phyloP scores from a whole-genome alignment of 805 yeast genomes.

The Candida taoyuanica region DNA sequence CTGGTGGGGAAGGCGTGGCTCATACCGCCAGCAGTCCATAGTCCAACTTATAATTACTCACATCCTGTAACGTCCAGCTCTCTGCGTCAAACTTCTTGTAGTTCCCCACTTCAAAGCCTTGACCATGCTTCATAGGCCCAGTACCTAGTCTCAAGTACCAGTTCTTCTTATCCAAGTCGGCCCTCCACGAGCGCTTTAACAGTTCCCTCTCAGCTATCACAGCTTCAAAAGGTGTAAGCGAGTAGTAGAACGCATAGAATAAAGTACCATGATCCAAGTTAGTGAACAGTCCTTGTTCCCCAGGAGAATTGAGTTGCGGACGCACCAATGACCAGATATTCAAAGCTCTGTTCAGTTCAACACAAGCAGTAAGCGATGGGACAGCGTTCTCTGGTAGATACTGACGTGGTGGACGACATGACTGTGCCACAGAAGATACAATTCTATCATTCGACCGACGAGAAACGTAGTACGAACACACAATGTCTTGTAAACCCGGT shows the following conservation, averaged over 20 bases:
- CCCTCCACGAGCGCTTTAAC: conserved; percentile 68
- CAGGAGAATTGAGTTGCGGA: conserved; percentile 44
- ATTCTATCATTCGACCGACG: conserved; percentile 8
- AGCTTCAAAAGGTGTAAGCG: conserved; percentile 65
- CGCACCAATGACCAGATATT: conserved; percentile 84
- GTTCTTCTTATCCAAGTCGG: conserved; percentile 58
- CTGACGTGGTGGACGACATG: conserved; percentile 11
- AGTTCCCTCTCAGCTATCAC: conserved; percentile 76
- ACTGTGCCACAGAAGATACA: conserved; percentile 7
- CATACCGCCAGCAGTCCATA: conserved; percentile 5
- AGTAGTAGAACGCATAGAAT: conserved; percentile 86
- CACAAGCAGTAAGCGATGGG: conserved; percentile 49
- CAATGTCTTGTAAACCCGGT: conserved; percentile 31
- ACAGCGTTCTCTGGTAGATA: conserved; percentile 7
- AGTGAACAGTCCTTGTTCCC: conserved; percentile 21
- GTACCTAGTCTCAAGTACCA: conserved; percentile 70
- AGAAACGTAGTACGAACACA: conserved; percentile 25
- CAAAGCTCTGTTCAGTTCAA: conserved; percentile 80
- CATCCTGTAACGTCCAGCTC: conserved; percentile 20
- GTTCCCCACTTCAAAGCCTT: conserved; percentile 12
- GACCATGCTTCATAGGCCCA: conserved; percentile 7
- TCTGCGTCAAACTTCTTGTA: conserved; percentile 23
- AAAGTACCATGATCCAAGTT: conserved; percentile 30
- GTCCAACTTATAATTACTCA: conserved; percentile 16
- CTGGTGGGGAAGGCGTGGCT: background rate